These are phyloP conservation scores for Cryptococcus sp. DNA, from an alignment of 1,284 basidiomycete genomes.

Conservation along the genomic window DNA sequence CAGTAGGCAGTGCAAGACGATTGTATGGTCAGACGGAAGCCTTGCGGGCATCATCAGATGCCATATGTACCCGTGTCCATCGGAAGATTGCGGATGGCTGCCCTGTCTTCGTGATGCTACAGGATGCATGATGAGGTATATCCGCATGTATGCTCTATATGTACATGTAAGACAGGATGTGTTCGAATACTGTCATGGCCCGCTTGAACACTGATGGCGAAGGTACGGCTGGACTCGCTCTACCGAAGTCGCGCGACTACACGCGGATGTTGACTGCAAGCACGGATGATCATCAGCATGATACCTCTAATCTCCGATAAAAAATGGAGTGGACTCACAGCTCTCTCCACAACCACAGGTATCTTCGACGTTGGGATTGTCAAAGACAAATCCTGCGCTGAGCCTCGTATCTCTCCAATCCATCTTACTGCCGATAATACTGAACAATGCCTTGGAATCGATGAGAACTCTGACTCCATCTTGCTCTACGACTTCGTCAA, in stretches of 20 bases:
- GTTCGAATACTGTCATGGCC: no score
- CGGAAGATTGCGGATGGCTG: no score
- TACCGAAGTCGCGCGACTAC: neutral
- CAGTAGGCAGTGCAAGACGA: no score
- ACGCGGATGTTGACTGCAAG: conserved; percentile 18
- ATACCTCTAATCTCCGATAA: neutral
- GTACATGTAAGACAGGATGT: no score
- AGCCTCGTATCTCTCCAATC: conserved; percentile 93
- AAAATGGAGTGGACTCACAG: conserved; percentile 29
- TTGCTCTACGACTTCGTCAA: conserved; percentile 97
- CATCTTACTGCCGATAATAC: conserved; percentile 98
- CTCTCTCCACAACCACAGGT: conserved; percentile 52
- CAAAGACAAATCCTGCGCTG: conserved; percentile 58
- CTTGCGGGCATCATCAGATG: no score
- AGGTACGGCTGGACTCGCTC: no score
- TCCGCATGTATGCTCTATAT: no score
- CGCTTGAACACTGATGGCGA: no score
- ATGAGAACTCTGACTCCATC: conserved; percentile 92
- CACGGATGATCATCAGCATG: neutral
- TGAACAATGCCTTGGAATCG: conserved; percentile 96
- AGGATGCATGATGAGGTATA: no score
- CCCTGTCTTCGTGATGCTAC: no score
- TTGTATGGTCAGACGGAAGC: no score
- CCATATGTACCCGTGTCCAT: no score
- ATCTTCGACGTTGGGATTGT: conserved; percentile 51